Conservation (phyloP, 2,329 filamentous ascomycete genomes). For the Trichoderma cornu-damae region DNA sequence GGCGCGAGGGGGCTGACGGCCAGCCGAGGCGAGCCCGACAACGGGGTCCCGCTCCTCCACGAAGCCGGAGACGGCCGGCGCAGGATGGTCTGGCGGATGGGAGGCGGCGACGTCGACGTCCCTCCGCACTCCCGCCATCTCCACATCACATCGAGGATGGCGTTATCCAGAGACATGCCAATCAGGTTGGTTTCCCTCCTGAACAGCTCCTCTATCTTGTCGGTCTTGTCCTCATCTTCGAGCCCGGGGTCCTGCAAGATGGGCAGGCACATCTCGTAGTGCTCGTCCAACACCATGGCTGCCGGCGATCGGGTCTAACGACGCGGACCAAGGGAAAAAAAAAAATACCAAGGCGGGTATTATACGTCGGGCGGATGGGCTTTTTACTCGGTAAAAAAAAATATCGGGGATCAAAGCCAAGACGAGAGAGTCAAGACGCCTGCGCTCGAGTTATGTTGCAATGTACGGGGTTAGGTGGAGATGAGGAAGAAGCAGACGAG, state of each 20-base stretch:
- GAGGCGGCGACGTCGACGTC: conserved; percentile 67
- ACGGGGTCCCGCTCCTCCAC: conserved; percentile 81
- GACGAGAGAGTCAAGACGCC: background rate
- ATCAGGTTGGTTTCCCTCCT: conserved; percentile 70
- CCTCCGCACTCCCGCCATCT: conserved; percentile 66
- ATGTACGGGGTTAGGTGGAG: background rate
- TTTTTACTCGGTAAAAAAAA: background rate
- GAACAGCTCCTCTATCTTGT: conserved; percentile 81
- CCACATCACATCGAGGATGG: conserved; percentile 87
- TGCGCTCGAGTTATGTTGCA: conserved; percentile 2
- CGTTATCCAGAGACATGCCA: conserved; percentile 78
- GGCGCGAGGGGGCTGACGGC: conserved; percentile 78
- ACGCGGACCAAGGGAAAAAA: conserved; percentile 8
- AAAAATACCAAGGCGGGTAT: background rate
- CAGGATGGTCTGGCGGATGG: conserved; percentile 82
- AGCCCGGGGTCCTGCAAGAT: conserved; percentile 76
- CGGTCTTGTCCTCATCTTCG: conserved; percentile 93
- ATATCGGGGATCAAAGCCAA: background rate
- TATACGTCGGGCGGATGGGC: background rate
- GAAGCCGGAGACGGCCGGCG: conserved; percentile 88
- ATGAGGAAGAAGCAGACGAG: background rate
- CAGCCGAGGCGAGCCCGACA: conserved; percentile 75
- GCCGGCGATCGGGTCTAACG: conserved; percentile 22
- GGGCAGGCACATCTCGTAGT: conserved; percentile 86
- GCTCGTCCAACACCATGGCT: conserved; percentile 84